phyloP scores from a whole-genome alignment of 2,329 filamentous ascomycete species.

The Penicillium paneum region DNA sequence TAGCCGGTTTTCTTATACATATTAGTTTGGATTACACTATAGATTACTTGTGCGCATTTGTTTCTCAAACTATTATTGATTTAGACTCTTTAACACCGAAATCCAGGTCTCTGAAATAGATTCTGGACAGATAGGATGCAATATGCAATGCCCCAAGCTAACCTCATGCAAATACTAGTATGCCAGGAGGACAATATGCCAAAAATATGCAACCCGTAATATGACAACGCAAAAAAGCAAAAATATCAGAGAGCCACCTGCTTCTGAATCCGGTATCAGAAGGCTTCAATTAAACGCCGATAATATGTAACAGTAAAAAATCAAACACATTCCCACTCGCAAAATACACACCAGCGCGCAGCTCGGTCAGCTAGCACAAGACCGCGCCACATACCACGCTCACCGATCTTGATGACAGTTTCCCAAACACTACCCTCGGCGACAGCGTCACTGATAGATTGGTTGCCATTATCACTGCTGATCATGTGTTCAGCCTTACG shows the following conservation, averaged over 20 bases:
- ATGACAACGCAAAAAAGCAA: slow-evolving; percentile 1
- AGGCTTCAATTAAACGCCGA: slow-evolving; percentile 1
- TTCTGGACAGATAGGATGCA: slow-evolving; percentile 9
- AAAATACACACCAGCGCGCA: slow-evolving; percentile 67
- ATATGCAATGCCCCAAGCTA: slow-evolving; percentile 24
- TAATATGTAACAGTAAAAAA: slow-evolving; percentile 4
- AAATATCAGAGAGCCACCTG: background rate
- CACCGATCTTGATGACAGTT: slow-evolving; percentile 65
- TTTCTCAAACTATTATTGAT: slow-evolving; percentile 4
- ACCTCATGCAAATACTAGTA: slow-evolving; percentile 27
- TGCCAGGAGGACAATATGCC: slow-evolving; percentile 12
- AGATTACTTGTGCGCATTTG: background rate
- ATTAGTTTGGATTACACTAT: background rate
- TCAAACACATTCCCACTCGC: slow-evolving; percentile 62
- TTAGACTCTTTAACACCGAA: slow-evolving; percentile 12
- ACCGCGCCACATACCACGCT: slow-evolving; percentile 61
- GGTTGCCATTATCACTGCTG: slow-evolving; percentile 29
- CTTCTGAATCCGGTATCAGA: background rate
- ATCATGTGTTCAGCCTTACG: slow-evolving; percentile 49
- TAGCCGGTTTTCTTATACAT: background rate
- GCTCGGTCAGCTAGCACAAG: slow-evolving; percentile 63
- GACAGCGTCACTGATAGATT: slow-evolving; percentile 36
- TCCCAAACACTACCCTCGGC: slow-evolving; percentile 61
- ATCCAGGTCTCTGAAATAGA: slow-evolving; percentile 3
- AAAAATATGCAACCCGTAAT: slow-evolving; percentile 7